Conservation (phyloP, 176 grass and related monocot species). For the Oryza meyeriana region DNA sequence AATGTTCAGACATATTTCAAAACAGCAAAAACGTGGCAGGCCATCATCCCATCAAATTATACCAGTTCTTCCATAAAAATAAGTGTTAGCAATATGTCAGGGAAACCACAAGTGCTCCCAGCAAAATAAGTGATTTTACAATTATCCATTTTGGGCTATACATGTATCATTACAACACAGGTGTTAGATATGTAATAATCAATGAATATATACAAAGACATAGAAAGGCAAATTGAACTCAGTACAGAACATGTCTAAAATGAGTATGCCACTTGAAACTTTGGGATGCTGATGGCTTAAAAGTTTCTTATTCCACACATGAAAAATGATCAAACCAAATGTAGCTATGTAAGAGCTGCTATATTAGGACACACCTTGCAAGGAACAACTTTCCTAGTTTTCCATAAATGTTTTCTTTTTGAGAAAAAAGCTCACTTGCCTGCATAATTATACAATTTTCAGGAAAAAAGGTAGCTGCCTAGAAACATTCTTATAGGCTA, state of each 20-base stretch:
- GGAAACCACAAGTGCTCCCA: constrained; percentile 1
- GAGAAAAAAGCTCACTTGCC: constrained; percentile 31
- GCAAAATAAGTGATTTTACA: not conserved
- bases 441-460: constrained; percentile 37
- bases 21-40: not conserved
- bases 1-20: not conserved
- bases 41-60: not conserved
- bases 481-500: constrained; percentile 10
- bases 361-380: constrained; percentile 17
- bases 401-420: constrained; percentile 22
- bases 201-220: constrained; percentile 11
- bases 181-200: not conserved
- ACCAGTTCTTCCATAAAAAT: not conserved
- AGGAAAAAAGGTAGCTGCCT: not conserved
- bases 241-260: not conserved
- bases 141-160: not conserved
- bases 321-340: not conserved
- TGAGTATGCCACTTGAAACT: not conserved
- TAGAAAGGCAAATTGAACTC: not conserved
- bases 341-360: not conserved
- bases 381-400: constrained; percentile 21
- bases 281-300: not conserved
- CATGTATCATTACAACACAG: not conserved
- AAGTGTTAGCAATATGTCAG: not conserved
- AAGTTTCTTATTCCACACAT: not conserved